Conservation (phyloP, 2,329 filamentous ascomycete genomes). For the Dichotomopilus funicola region DNA sequence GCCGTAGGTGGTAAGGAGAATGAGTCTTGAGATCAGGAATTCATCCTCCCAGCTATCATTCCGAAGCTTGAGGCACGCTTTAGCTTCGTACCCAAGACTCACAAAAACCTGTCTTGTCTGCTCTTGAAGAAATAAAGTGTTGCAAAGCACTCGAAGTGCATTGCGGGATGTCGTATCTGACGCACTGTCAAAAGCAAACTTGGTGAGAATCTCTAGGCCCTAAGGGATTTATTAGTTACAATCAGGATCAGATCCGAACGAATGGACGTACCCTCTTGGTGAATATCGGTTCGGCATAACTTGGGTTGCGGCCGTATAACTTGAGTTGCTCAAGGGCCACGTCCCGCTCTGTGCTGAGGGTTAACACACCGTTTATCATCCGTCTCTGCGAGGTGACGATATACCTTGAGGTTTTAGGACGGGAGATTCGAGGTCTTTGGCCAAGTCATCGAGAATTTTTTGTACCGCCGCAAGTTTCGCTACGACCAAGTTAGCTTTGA, state of each 20-base stretch:
- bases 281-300: slow-evolving; percentile 74
- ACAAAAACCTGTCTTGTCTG: slow-evolving; percentile 66
- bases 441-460: slow-evolving; percentile 55
- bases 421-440: slow-evolving; percentile 53
- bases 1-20: slow-evolving; percentile 75
- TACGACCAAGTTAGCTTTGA: slow-evolving; percentile 29
- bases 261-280: slow-evolving; percentile 57
- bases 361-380: neutral
- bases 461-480: slow-evolving; percentile 64
- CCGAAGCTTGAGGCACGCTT: slow-evolving; percentile 65
- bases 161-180: slow-evolving; percentile 61
- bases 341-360: slow-evolving; percentile 49
- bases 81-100: slow-evolving; percentile 59
- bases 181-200: slow-evolving; percentile 64
- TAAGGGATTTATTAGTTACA: slow-evolving; percentile 30
- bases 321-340: slow-evolving; percentile 64
- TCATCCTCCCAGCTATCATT: slow-evolving; percentile 74
- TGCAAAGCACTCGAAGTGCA: slow-evolving; percentile 76
- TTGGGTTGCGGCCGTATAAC: slow-evolving; percentile 65
- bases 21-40: slow-evolving; percentile 71
- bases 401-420: slow-evolving; percentile 55
- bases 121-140: slow-evolving; percentile 66
- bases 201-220: slow-evolving; percentile 68
- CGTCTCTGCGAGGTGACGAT: slow-evolving; percentile 21
- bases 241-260: neutral